Evolutionary conservation across 1,139 yeast genomes (phyloP).

Genomic region (Geotrichum siamense): DNA sequence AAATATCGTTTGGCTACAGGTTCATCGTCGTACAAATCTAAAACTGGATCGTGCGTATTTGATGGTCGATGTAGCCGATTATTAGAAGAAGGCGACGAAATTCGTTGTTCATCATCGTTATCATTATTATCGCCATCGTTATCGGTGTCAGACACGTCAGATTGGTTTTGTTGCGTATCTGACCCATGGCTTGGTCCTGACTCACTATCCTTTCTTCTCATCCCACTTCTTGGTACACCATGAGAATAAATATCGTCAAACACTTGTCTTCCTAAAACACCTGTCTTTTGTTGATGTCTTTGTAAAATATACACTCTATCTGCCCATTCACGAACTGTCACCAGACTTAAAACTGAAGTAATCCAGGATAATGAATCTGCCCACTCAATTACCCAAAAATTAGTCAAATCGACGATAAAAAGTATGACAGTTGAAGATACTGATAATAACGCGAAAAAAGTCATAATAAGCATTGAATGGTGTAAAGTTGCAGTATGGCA

Average conservation of each 20-base stretch:
- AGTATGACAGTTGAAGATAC: constrained; percentile 54
- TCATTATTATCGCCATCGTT: too few relatives aligned
- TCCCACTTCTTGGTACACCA: not conserved
- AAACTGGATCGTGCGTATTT: not conserved
- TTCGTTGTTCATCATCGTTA: too few relatives aligned
- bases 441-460: constrained; percentile 48
- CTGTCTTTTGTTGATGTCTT: constrained; percentile 56
- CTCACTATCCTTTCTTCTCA: not conserved
- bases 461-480: constrained; percentile 44
- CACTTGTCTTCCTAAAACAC: constrained; percentile 66
- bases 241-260: constrained; percentile 45
- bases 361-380: constrained; percentile 69
- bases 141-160: not conserved
- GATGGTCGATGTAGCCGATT: not conserved
- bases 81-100: not conserved
- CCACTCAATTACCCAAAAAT: constrained; percentile 63
- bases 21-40: not conserved
- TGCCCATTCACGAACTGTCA: constrained; percentile 82
- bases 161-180: too few relatives aligned
- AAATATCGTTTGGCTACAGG: constrained; percentile 3
- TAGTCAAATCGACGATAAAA: constrained; percentile 69
- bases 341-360: constrained; percentile 60
- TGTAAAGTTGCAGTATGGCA: constrained; percentile 46
- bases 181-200: not conserved
- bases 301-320: constrained; percentile 54